Conservation (phyloP, 495 filamentous ascomycete genomes). For the Penicillium crystallinum region DNA sequence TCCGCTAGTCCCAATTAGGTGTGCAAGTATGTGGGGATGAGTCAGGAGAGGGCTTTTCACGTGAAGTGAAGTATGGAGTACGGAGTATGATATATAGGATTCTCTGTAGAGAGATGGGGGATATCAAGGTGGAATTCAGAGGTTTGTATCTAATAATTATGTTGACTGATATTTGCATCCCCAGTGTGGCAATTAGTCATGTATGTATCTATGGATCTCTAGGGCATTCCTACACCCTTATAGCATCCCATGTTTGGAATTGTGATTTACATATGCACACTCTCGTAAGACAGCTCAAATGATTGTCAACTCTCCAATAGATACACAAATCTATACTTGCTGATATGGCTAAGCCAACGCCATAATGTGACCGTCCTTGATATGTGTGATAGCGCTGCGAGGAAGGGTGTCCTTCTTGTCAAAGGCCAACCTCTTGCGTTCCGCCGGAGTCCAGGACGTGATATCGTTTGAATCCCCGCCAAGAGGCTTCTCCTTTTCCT, state of each 20-base stretch:
- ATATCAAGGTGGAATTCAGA: too few relatives aligned
- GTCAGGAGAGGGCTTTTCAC: neutral
- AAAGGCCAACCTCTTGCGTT: conserved; percentile 19
- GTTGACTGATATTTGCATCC: too few relatives aligned
- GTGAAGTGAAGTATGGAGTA: too few relatives aligned
- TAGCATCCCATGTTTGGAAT: too few relatives aligned
- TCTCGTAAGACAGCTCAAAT: too few relatives aligned
- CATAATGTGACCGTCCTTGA: conserved; percentile 22
- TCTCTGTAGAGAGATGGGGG: too few relatives aligned
- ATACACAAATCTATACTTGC: neutral
- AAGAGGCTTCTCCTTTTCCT: conserved; percentile 7
- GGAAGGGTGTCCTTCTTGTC: conserved; percentile 18
- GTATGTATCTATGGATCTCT: too few relatives aligned
- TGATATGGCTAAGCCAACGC: neutral
- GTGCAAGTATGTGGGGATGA: conserved; percentile 1
- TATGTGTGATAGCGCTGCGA: conserved; percentile 10
- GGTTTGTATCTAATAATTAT: too few relatives aligned
- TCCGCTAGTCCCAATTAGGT: conserved; percentile 17
- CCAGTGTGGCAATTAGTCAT: too few relatives aligned
- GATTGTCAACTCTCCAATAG: too few relatives aligned
- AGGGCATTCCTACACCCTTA: too few relatives aligned
- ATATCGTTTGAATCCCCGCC: conserved; percentile 25
- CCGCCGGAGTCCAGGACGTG: conserved; percentile 16
- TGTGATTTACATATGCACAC: neutral
- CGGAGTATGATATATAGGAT: too few relatives aligned